Percentiles rank a stretch among this genome's conserved stretches.
Evolutionary conservation across 108 stramenopile genomes (phyloP).

Genomic region (Mediolabrus comicus): DNA sequence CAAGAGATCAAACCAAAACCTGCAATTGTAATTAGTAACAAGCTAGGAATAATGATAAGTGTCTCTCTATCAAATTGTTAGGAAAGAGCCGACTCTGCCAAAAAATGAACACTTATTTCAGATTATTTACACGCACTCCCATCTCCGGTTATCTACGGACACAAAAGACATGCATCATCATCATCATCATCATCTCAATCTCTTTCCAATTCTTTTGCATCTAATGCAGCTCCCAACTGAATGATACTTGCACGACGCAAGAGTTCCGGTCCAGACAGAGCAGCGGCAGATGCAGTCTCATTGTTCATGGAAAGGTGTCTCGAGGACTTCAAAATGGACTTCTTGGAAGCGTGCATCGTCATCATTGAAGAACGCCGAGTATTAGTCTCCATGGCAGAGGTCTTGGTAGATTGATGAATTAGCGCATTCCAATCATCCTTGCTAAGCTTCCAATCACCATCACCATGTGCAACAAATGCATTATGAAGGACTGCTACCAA

Average conservation of each 20-base stretch:
- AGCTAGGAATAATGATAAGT: too few species aligned
- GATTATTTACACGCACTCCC: too few species aligned
- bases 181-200: neutral
- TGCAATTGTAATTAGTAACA: too few species aligned
- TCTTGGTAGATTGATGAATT: neutral
- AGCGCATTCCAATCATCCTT: slow-evolving; percentile 7
- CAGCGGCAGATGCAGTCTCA: neutral
- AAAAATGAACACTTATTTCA: too few species aligned
- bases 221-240: neutral
- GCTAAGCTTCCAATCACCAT: slow-evolving; percentile 3
- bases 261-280: neutral
- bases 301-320: neutral
- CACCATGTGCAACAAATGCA: slow-evolving; percentile 2
- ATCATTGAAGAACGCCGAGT: too few species aligned
- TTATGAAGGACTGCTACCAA: neutral
- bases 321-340: neutral
- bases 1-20: too few species aligned
- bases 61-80: too few species aligned
- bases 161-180: too few species aligned
- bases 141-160: too few species aligned
- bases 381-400: too few species aligned
- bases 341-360: neutral
- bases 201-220: neutral
- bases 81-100: too few species aligned
- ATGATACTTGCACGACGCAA: neutral